Percentiles rank a stretch among this genome's conserved stretches.
phyloP scores from a whole-genome alignment of 148 eudicot species.

The Agrostemma githago region DNA sequence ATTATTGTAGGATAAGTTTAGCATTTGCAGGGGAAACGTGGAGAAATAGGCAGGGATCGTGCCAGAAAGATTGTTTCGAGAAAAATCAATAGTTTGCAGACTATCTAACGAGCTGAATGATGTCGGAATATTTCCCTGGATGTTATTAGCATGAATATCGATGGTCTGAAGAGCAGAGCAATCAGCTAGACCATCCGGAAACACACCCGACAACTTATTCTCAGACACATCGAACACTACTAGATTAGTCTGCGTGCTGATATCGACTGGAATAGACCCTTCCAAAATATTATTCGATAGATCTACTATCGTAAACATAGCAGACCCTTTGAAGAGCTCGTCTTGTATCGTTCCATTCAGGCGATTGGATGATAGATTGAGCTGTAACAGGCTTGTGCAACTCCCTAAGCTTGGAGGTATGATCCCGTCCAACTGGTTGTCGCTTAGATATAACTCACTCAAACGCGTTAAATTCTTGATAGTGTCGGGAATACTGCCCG shows the following conservation, averaged over 20 bases:
- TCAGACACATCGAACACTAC: conserved; percentile 18
- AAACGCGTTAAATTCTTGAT: conserved; percentile 29
- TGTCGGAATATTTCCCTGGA: conserved; percentile 28
- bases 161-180: conserved; percentile 20
- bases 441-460: background rate
- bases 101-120: conserved; percentile 18
- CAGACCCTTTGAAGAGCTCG: conserved; percentile 19
- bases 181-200: conserved; percentile 27
- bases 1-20: conserved; percentile 29
- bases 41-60: conserved; percentile 22
- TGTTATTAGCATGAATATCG: conserved; percentile 21
- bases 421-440: conserved; percentile 22
- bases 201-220: conserved; percentile 29
- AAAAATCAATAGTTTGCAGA: conserved; percentile 24
- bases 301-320: conserved; percentile 3
- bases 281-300: conserved; percentile 21
- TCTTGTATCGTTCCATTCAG: conserved; percentile 27
- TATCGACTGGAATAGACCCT: conserved; percentile 30
- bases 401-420: conserved; percentile 34
- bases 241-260: conserved; percentile 23
- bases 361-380: conserved; percentile 23
- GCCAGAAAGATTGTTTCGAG: conserved; percentile 32
- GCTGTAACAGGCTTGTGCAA: conserved; percentile 16
- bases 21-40: background rate
- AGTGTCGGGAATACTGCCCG: conserved; percentile 28